Evolutionary conservation across 75 land plant genomes (phyloP).

Genomic region (Cunninghamia lanceolata): DNA sequence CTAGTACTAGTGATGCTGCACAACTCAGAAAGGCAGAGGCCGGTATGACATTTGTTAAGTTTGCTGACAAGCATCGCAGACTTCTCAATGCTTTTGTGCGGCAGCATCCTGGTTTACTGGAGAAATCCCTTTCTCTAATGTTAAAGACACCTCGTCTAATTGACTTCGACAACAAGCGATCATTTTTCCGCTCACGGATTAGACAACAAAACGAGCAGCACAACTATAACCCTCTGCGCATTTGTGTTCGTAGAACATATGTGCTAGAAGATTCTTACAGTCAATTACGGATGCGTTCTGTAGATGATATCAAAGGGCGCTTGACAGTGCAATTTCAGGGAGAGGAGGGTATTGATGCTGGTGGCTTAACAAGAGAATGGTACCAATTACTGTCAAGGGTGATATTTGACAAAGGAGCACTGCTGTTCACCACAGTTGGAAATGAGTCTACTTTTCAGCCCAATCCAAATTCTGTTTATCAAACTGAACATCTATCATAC

Average conservation of each 20-base stretch:
- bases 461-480: slow-evolving; percentile 80
- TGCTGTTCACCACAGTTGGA: slow-evolving; percentile 80
- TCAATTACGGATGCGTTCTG: slow-evolving; percentile 63
- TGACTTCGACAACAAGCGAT: slow-evolving; percentile 76
- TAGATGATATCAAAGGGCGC: slow-evolving; percentile 67
- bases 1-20: slow-evolving; percentile 31
- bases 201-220: slow-evolving; percentile 78
- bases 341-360: slow-evolving; percentile 86
- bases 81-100: slow-evolving; percentile 70
- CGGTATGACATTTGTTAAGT: slow-evolving; percentile 45
- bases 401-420: slow-evolving; percentile 80
- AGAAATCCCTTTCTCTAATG: slow-evolving; percentile 70
- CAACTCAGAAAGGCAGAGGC: slow-evolving; percentile 22
- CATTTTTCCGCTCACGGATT: slow-evolving; percentile 62
- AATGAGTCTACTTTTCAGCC: slow-evolving; percentile 77
- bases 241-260: slow-evolving; percentile 64
- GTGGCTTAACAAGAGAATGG: slow-evolving; percentile 88
- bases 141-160: slow-evolving; percentile 60
- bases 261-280: slow-evolving; percentile 77
- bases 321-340: slow-evolving; percentile 83
- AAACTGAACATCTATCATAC: slow-evolving; percentile 81
- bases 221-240: slow-evolving; percentile 57
- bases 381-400: slow-evolving; percentile 75
- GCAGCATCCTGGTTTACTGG: slow-evolving; percentile 66
- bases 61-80: slow-evolving; percentile 68